phyloP scores from a whole-genome alignment of 257 asterid genomes.

The Ehretia macrophylla region DNA sequence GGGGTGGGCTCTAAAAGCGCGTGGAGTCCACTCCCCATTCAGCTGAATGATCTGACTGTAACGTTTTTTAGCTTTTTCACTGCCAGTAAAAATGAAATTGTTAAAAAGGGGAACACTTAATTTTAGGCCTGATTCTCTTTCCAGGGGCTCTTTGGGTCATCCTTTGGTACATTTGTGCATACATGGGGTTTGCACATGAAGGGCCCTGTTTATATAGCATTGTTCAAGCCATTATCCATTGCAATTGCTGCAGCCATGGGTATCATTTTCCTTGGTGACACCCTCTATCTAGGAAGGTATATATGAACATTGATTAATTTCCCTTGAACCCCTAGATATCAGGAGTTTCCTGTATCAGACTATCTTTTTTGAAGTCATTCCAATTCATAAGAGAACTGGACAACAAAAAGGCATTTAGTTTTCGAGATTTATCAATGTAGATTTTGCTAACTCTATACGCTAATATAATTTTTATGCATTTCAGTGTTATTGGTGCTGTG shows the following conservation, averaged over 20 bases:
- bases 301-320: no score
- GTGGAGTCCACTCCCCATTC: no score
- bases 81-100: no score
- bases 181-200: slow-evolving; percentile 23
- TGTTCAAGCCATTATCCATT: slow-evolving; percentile 26
- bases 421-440: no score
- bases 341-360: no score
- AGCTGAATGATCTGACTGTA: neutral
- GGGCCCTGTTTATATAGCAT: slow-evolving; percentile 27
- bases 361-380: no score
- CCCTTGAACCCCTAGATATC: no score
- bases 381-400: no score
- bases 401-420: no score
- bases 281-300: slow-evolving; percentile 24
- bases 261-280: slow-evolving; percentile 19
- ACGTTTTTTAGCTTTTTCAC: neutral
- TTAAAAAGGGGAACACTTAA: neutral
- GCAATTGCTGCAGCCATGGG: slow-evolving; percentile 30
- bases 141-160: slow-evolving; percentile 9
- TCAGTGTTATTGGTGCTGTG: neutral
- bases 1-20: neutral
- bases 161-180: slow-evolving; percentile 9
- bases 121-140: neutral
- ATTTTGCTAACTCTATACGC: no score
- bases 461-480: neutral